These are phyloP conservation scores for Clitocybe nebularis DNA, from an alignment of 1,284 basidiomycete species.

Conservation along the genomic window DNA sequence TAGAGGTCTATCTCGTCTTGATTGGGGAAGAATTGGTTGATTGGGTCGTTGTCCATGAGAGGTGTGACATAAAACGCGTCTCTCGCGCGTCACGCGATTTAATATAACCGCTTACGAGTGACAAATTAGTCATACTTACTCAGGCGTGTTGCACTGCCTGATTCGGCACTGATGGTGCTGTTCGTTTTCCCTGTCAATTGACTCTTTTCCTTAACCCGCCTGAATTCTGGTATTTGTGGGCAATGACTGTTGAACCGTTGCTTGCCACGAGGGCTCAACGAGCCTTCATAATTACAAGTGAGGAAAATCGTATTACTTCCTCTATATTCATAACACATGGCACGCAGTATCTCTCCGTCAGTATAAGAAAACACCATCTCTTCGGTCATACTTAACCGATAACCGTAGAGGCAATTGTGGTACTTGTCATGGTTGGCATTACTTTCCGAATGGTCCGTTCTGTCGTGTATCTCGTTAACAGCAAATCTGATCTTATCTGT, in stretches of 20 bases:
- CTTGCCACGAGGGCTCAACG: constrained; percentile 63
- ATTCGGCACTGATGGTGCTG: too few relatives aligned
- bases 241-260: constrained; percentile 64
- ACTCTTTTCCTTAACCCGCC: too few relatives aligned
- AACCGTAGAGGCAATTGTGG: constrained; percentile 41
- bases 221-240: too few relatives aligned
- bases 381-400: constrained; percentile 2
- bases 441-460: constrained; percentile 44
- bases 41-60: constrained; percentile 68
- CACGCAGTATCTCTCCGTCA: constrained; percentile 43
- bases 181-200: too few relatives aligned
- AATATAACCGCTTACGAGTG: background rate
- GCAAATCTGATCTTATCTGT: background rate
- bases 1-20: constrained; percentile 74
- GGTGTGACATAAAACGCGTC: constrained; percentile 6
- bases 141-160: too few relatives aligned
- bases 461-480: constrained; percentile 1
- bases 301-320: constrained; percentile 20
- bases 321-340: background rate
- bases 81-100: constrained; percentile 9
- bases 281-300: constrained; percentile 64
- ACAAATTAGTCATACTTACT: too few relatives aligned
- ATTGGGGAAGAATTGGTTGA: constrained; percentile 74
- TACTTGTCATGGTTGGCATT: constrained; percentile 50
- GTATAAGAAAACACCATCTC: constrained; percentile 18